A percentile compares a stretch with the other conserved stretches of the same genome.
Conservation (phyloP, 176 grass and related monocot genomes). For the sorghum (Sorghum bicolor) region Sorghum_bicolor_NCBIv3 NC_012870.2:72937001-72937500, state of each 20-base stretch:
- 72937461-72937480: not conserved
- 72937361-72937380: conserved; percentile 22
- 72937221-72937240: conserved; percentile 37
- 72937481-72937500: conserved; percentile 4
- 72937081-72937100: not conserved
- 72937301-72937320: not conserved
- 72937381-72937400: conserved; percentile 16
- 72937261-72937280: conserved; percentile 27
- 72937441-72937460: not conserved
- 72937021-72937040: not conserved
- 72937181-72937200: conserved; percentile 49
- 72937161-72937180: not conserved
- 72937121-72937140: not conserved
- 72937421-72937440: conserved; percentile 20
- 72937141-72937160: not conserved
- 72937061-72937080: not conserved
- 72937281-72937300: not conserved
- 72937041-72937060: not conserved
- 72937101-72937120: not conserved
- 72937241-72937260: conserved; percentile 33
- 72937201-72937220: conserved; percentile 40
- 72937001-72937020: conserved; percentile 14
- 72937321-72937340: not conserved
- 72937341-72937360: not conserved
- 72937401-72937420: not conserved